Percentiles rank a stretch among this genome's conserved stretches.
Conservation (phyloP, 345 rosid species). For the Acer yangbiense region DNA sequence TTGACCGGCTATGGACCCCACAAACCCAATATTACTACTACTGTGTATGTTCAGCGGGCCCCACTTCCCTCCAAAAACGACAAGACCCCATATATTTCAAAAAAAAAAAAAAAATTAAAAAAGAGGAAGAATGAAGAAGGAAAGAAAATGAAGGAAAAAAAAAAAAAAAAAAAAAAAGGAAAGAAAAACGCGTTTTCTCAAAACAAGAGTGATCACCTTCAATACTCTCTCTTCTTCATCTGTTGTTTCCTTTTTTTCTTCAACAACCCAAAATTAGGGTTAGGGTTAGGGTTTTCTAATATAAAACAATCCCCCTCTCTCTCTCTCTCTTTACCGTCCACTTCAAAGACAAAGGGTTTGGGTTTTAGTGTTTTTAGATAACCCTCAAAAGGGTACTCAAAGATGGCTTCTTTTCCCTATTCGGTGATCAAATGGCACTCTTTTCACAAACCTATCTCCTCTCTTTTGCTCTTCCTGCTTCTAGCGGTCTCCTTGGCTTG, state of each 20-base stretch:
- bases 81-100: neutral
- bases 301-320: neutral
- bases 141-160: too few species aligned
- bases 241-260: neutral
- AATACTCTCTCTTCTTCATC: conserved; percentile 28
- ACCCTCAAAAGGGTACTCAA: conserved; percentile 35
- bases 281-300: conserved; percentile 37
- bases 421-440: conserved; percentile 54
- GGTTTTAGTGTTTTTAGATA: conserved; percentile 12
- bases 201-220: conserved; percentile 38
- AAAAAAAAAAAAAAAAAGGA: neutral
- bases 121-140: neutral
- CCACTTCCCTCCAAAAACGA: conserved; percentile 18
- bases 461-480: conserved; percentile 33
- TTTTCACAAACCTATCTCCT: conserved; percentile 35
- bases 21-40: conserved; percentile 5
- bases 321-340: conserved; percentile 6
- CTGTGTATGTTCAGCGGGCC: conserved; percentile 24
- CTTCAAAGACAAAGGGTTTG: conserved; percentile 3
- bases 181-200: conserved; percentile 63
- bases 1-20: conserved; percentile 30
- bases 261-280: conserved; percentile 33
- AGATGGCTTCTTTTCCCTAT: conserved; percentile 54
- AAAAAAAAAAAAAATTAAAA: neutral
- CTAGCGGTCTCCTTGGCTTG: conserved; percentile 25